Conservation (phyloP, 116 monocot genomes). For the Cymodocea nodosa region DNA sequence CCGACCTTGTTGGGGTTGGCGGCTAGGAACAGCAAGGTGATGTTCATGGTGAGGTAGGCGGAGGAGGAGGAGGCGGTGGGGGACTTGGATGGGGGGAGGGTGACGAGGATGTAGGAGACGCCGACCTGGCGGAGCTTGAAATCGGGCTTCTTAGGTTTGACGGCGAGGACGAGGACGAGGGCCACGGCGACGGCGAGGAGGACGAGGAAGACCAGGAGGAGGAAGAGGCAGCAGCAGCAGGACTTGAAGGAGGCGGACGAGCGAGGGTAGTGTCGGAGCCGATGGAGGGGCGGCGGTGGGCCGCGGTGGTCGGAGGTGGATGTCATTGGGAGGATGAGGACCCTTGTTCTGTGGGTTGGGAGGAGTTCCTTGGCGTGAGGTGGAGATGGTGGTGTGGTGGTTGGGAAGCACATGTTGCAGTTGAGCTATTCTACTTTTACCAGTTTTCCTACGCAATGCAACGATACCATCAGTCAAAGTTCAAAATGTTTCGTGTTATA, state of each 20-base stretch:
- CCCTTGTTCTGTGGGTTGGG: not conserved
- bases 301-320: slow-evolving; percentile 2
- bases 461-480: too few species aligned
- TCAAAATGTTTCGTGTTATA: too few species aligned
- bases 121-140: slow-evolving; percentile 79
- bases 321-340: not conserved
- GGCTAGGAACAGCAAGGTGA: slow-evolving; percentile 71
- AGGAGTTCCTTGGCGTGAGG: not conserved
- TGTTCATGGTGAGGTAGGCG: slow-evolving; percentile 79
- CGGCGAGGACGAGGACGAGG: slow-evolving; percentile 62
- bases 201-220: slow-evolving; percentile 76
- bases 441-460: too few species aligned
- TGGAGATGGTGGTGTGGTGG: not conserved
- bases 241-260: slow-evolving; percentile 52
- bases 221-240: slow-evolving; percentile 95
- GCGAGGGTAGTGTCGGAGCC: slow-evolving; percentile 16
- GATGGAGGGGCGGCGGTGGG: slow-evolving; percentile 14
- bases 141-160: slow-evolving; percentile 71
- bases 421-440: too few species aligned
- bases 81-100: slow-evolving; percentile 27
- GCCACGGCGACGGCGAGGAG: slow-evolving; percentile 58
- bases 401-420: not conserved
- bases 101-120: slow-evolving; percentile 80
- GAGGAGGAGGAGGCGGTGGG: slow-evolving; percentile 20
- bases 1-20: slow-evolving; percentile 79